These are phyloP conservation scores for Colletotrichum abscissum DNA, from an alignment of 2,329 filamentous ascomycete genomes.

Conservation along the genomic window DNA sequence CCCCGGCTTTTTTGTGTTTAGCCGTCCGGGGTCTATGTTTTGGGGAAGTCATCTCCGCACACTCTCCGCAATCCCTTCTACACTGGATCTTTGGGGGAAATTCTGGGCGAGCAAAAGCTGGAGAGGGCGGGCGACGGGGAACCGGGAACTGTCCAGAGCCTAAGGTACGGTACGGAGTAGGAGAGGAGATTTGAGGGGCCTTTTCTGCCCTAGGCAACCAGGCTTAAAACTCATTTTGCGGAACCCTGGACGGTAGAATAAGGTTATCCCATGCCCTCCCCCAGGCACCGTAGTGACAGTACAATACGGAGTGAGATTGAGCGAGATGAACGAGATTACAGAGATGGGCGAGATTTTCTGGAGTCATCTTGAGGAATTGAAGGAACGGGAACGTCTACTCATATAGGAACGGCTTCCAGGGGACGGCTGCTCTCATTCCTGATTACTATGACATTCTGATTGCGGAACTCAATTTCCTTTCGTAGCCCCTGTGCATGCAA, in stretches of 20 bases:
- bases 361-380: not conserved
- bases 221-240: slow-evolving; percentile 3
- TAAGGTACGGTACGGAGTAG: too few species aligned
- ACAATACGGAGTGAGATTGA: slow-evolving; percentile 3
- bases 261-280: not conserved
- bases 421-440: not conserved
- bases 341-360: not conserved
- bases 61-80: not conserved
- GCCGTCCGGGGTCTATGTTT: not conserved
- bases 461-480: not conserved
- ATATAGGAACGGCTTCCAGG: not conserved
- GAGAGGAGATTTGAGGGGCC: slow-evolving; percentile 21
- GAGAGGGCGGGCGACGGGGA: not conserved
- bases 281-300: not conserved
- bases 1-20: not conserved
- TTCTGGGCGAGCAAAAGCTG: not conserved
- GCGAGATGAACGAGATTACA: not conserved
- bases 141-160: not conserved
- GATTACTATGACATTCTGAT: too few species aligned
- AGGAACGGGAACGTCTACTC: not conserved
- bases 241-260: not conserved
- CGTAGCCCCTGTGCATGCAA: not conserved
- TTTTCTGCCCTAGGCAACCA: not conserved
- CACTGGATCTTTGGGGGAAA: slow-evolving; percentile 14
- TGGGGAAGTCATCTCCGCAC: slow-evolving; percentile 32